Evolutionary conservation across 768 basidiomycete genomes (phyloP).

Genomic region (Auriscalpium vulgare): DNA sequence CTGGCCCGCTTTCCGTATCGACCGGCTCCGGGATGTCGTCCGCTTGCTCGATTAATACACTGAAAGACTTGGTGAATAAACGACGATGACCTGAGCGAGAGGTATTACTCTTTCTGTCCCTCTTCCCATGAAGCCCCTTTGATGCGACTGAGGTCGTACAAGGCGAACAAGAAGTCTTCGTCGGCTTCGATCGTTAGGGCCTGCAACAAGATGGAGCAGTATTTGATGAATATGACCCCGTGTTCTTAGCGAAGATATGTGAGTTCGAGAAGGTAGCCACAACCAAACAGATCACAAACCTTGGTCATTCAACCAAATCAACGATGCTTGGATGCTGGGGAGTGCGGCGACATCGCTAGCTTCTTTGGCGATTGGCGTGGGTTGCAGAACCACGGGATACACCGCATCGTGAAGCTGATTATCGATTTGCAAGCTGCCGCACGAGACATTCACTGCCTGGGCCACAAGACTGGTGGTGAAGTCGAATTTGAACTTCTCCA

Average conservation of each 20-base stretch:
- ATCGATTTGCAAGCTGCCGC: constrained; percentile 88
- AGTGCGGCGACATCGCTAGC: constrained; percentile 69
- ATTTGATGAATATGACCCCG: constrained; percentile 96
- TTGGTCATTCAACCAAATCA: constrained; percentile 89
- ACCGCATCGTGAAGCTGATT: constrained; percentile 96
- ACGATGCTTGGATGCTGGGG: constrained; percentile 83
- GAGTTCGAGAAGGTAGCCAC: not conserved
- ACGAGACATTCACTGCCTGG: constrained; percentile 72
- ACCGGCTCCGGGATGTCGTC: constrained; percentile 66
- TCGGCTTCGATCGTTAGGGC: constrained; percentile 94
- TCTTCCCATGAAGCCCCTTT: constrained; percentile 89
- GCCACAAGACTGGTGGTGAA: constrained; percentile 74
- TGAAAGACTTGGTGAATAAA: constrained; percentile 18
- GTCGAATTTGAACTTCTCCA: constrained; percentile 73
- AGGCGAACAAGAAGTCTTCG: constrained; percentile 88
- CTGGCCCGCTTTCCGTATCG: constrained; percentile 56
- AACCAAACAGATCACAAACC: constrained; percentile 41
- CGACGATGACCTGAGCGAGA: not conserved
- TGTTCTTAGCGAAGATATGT: constrained; percentile 52
- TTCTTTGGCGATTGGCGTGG: constrained; percentile 78
- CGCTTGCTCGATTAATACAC: constrained; percentile 66
- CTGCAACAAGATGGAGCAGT: constrained; percentile 89
- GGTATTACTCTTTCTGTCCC: constrained; percentile 55
- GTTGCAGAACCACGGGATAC: constrained; percentile 92
- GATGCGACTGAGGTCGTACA: constrained; percentile 88